Evolutionary conservation across 2,329 filamentous ascomycete species (phyloP), one percentile per base, ranked within the genome.

Genomic region (Fusarium tricinctum): DNA sequence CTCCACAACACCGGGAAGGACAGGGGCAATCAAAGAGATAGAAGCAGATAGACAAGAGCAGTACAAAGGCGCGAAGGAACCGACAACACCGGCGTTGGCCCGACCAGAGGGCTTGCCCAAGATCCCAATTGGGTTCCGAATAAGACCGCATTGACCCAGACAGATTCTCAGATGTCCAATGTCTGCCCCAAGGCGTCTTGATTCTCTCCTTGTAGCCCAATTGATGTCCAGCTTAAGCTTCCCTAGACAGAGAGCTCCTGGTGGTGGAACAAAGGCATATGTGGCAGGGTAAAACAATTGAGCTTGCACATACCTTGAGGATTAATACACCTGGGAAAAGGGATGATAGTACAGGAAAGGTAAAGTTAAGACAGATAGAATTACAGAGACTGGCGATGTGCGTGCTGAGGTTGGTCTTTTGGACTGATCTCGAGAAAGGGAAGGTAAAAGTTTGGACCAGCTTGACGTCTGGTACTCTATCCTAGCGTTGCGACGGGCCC

Each of bases 381-480:
- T 63, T 66, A 71, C 63, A 74, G 48, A 59, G 54, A 65, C 38
- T 15, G 65, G 51, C 26, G 66, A 59, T 63, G 61, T 62, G 61
- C 61, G 70, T 69, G 70, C 64, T 56, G 71, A 65, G 56, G 68
- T 56, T 64, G 69, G 44, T 62, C 66, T 65, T 58, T 63, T 63
- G 63, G 63, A 70, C 71, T 74, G 73, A 69, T 69, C 70, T 73
- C 67, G n/a, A 59, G 66, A 58, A 76, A 66, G 63, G 68, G 63
- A 57, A 63, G 61, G 72, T 75, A 77, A 77, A 72, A 74, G 76
- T 77, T 75, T 71, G 48, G 61, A 53, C 64, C 48, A 65, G 66
- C 60, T 63, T 58, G 55, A 52, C 32, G 54, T 52, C 48, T 58
- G 49, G 62, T 62, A 64, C 53, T 64, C 60, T 53, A 66, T 58